Evolutionary conservation across 176 grass and related monocot genomes (phyloP), one percentile per base, ranked within the genome.

Genomic region (Urochloa ruziziensis): DNA sequence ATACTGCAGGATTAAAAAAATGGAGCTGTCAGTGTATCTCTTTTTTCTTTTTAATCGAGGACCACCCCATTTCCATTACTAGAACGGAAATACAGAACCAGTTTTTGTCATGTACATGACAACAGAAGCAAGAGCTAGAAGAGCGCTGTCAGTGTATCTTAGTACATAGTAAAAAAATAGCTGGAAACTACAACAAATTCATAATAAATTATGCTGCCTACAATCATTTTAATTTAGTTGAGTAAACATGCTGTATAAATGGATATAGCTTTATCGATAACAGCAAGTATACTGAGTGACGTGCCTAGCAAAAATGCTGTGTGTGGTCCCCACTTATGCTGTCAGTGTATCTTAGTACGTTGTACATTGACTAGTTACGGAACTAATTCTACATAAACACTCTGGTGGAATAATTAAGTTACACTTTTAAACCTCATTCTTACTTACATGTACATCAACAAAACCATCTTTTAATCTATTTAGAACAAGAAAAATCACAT

Each of bases 1-100:
- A 70, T 94, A 94, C 96, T 99, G 88, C 71, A 85, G 61, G 14
- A 88, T 54, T 84, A 12, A 43, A 82, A 91, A 87, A 74, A 34
- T 39, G 39, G n/a, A 90, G 21, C 29, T 90, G 18, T n/a, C n/a
- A n/a, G n/a, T n/a, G n/a, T n/a, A n/a, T n/a, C n/a, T n/a, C n/a
- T n/a, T n/a, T n/a, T n/a, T n/a, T n/a, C n/a, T n/a, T n/a, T n/a
- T n/a, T n/a, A n/a, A n/a, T n/a, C n/a, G n/a, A n/a, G n/a, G n/a
- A n/a, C n/a, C n/a, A n/a, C n/a, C n/a, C n/a, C n/a, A n/a, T n/a
- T n/a, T n/a, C n/a, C n/a, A n/a, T n/a, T n/a, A n/a, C n/a, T n/a
- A n/a, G n/a, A n/a, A n/a, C n/a, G n/a, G n/a, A n/a, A n/a, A n/a
- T n/a, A n/a, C n/a, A n/a, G n/a, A n/a, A n/a, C n/a, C n/a, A n/a